These are phyloP conservation scores for Dalbergia cultrata DNA, from an alignment of 306 rosid genomes.

Conservation along the genomic window DNA sequence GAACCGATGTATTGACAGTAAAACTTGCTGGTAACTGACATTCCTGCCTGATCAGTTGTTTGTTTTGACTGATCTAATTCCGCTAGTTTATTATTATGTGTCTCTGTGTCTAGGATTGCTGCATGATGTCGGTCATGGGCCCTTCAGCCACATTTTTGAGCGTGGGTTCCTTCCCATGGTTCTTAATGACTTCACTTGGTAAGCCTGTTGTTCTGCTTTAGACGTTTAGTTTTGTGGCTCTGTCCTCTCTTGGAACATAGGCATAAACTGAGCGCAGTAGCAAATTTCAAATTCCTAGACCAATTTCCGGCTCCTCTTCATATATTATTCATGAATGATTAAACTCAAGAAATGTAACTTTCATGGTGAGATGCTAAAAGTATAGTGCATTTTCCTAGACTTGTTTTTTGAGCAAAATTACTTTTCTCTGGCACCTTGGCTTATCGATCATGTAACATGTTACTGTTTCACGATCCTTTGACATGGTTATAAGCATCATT, in stretches of 20 bases:
- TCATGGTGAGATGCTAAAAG: conserved; percentile 5
- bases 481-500: neutral
- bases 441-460: neutral
- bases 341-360: conserved; percentile 26
- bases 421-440: neutral
- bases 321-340: conserved; percentile 1
- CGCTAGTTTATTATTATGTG: conserved; percentile 33
- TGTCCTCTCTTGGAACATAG: neutral
- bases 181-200: conserved; percentile 51
- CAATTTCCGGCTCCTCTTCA: neutral
- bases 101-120: conserved; percentile 49
- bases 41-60: conserved; percentile 30
- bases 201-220: conserved; percentile 29
- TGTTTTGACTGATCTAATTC: conserved; percentile 39
- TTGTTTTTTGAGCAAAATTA: neutral
- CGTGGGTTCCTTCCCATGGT: conserved; percentile 56
- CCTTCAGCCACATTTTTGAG: conserved; percentile 66
- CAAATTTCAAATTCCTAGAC: conserved; percentile 12
- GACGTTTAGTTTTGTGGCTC: neutral
- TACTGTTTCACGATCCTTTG: neutral
- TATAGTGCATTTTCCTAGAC: neutral
- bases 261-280: no score
- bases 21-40: conserved; percentile 64
- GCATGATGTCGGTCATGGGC: conserved; percentile 72
- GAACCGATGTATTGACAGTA: conserved; percentile 50